Base-by-base conservation (phyloP, 2,329 filamentous ascomycete genomes). In the Fusarium sp. region DNA sequence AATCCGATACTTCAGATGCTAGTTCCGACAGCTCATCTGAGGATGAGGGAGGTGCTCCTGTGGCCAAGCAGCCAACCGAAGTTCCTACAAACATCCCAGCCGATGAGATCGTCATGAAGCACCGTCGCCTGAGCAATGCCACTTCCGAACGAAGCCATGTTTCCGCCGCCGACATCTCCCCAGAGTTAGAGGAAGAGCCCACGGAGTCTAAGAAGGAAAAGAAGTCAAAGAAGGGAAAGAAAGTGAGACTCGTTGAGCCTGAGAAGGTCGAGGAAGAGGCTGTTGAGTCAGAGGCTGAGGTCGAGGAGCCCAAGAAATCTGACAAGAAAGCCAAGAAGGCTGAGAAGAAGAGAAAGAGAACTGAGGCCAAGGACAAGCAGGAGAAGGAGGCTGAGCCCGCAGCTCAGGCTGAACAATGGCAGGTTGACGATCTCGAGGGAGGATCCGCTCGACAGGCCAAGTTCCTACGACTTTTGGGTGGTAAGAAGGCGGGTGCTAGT, bases 381-480 rank as follows among this genome's bases (percentile, higher is more conserved):
- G 70, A 69, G 23, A 70, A 75, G 41, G 66, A 69, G 13, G 38
- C 56, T 32, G 42, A 72, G 14, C 27, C 32, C 14, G 45, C 45
- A 15, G 63, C 68, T 35, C 65, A 73, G 59, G 78, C 76, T 6
- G 85, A 85, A 75, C 80, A 84, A 68, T 89, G 87, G 87, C 87
- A 88, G 66, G 85, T 88, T 30, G 77, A 80, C 20, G 83, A 81
- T 37, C 81, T 90, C 37, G 84, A 83, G 41, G 88, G 88, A 35
- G 86, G 85, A 26, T 73, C 80, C 20, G 81, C 81, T 52, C 83
- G 88, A 15, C 86, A 89, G 73, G 80, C 81, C 66, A 90, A 90
- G 79, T 89, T 89, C 67, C 78, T 89, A 73, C 82, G 86, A 35
- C 84, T 90, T 2, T 81, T 90, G 7, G 88, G 88, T 23, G 85